These are phyloP conservation scores for Papilionanthe hybrid DNA, from an alignment of 116 monocot genomes.

Conservation along the genomic window DNA sequence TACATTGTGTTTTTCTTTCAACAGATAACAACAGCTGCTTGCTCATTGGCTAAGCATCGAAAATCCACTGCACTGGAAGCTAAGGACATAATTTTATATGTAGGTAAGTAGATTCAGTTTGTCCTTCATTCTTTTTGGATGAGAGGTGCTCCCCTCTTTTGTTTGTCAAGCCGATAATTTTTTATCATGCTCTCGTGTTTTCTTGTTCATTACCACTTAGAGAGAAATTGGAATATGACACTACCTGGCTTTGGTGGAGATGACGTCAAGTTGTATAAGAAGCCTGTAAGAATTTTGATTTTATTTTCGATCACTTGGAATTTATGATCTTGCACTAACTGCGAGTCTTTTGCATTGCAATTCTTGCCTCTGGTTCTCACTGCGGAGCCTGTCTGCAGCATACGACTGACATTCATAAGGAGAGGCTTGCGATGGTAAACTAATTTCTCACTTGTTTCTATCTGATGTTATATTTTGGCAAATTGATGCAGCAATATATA, in stretches of 20 bases:
- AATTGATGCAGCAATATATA: background rate
- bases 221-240: slow-evolving; percentile 88
- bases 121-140: no score
- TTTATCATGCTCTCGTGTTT: background rate
- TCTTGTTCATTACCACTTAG: slow-evolving; percentile 32
- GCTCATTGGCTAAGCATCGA: slow-evolving; percentile 95
- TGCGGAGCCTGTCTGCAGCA: slow-evolving; percentile 35
- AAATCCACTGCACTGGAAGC: slow-evolving; percentile 75
- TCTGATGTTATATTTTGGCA: background rate
- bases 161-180: background rate
- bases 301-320: slow-evolving; percentile 5
- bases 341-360: background rate
- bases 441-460: slow-evolving; percentile 4
- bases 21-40: slow-evolving; percentile 75
- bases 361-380: slow-evolving; percentile 9
- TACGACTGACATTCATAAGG: slow-evolving; percentile 82
- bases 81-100: slow-evolving; percentile 90
- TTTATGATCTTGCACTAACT: background rate
- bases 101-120: slow-evolving; percentile 40
- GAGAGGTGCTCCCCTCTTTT: background rate
- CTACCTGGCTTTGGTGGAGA: slow-evolving; percentile 92
- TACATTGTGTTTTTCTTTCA: background rate
- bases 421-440: slow-evolving; percentile 78
- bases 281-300: slow-evolving; percentile 45
- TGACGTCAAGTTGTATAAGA: slow-evolving; percentile 87